Evolutionary conservation across 2,329 filamentous ascomycete species (phyloP).

Genomic region (Pseudovirgaria hyperparasitica): DNA sequence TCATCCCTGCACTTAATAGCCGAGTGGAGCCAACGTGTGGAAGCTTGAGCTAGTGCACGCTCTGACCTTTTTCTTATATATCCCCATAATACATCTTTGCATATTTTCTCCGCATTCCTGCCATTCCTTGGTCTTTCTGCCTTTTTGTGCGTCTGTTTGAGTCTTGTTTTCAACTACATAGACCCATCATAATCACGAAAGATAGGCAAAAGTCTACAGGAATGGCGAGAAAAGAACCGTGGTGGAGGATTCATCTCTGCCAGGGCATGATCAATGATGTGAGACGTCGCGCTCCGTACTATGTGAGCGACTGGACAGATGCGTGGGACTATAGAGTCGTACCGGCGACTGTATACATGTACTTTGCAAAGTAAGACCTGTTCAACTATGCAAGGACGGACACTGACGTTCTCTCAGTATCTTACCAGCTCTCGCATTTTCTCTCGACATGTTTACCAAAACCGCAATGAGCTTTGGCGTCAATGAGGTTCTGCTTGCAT

Average conservation of each 20-base stretch:
- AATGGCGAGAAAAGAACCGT: constrained; percentile 24
- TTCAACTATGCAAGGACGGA: not conserved
- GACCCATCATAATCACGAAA: too few species aligned
- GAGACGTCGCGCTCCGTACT: constrained; percentile 61
- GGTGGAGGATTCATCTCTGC: constrained; percentile 68
- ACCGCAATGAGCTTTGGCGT: constrained; percentile 77
- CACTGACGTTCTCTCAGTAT: constrained; percentile 44
- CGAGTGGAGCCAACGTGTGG: too few species aligned
- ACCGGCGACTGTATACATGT: constrained; percentile 83
- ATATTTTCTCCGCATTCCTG: too few species aligned
- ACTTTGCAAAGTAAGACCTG: constrained; percentile 69
- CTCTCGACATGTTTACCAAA: constrained; percentile 85
- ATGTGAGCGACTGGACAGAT: constrained; percentile 71
- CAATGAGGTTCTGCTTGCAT: constrained; percentile 80
- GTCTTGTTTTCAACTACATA: too few species aligned
- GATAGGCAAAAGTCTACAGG: too few species aligned
- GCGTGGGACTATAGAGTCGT: constrained; percentile 86
- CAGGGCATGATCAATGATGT: constrained; percentile 71
- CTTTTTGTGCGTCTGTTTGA: too few species aligned
- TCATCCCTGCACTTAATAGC: too few species aligned
- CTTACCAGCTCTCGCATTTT: constrained; percentile 75
- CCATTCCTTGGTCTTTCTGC: too few species aligned
- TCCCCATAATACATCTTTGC: too few species aligned
- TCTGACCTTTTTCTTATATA: too few species aligned
- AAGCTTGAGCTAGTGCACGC: too few species aligned